Percentiles rank a stretch among this genome's conserved stretches.
Conservation (phyloP, 441 rosid genomes). For the Aquilaria agallochum region DNA sequence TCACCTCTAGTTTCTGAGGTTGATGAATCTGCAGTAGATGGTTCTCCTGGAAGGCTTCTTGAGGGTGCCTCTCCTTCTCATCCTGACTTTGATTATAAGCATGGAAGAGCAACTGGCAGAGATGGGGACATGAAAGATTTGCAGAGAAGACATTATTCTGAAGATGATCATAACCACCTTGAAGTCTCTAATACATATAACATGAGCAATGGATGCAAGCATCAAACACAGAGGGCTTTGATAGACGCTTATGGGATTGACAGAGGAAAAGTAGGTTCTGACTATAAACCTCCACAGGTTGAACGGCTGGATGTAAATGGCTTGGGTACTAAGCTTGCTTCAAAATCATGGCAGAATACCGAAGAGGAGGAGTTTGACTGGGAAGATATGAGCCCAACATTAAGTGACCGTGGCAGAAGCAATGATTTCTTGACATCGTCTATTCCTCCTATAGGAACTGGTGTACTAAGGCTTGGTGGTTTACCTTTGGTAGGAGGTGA, state of each 20-base stretch:
- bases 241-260: slow-evolving; percentile 96
- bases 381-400: slow-evolving; percentile 96
- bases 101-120: slow-evolving; percentile 38
- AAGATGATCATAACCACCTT: slow-evolving; percentile 30
- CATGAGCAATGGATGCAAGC: slow-evolving; percentile 54
- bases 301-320: slow-evolving; percentile 53
- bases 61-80: slow-evolving; percentile 65
- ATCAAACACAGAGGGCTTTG: slow-evolving; percentile 75
- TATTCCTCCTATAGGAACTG: slow-evolving; percentile 38
- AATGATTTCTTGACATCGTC: slow-evolving; percentile 49
- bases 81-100: slow-evolving; percentile 50
- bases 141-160: slow-evolving; percentile 48
- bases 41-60: slow-evolving; percentile 55
- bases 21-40: slow-evolving; percentile 45
- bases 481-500: slow-evolving; percentile 36
- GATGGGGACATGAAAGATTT: slow-evolving; percentile 55
- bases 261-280: slow-evolving; percentile 41
- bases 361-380: slow-evolving; percentile 99
- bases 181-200: slow-evolving; percentile 32
- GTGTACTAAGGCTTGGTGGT: slow-evolving; percentile 42
- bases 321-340: slow-evolving; percentile 38
- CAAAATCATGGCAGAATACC: slow-evolving; percentile 89
- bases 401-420: slow-evolving; percentile 51
- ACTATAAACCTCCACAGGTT: slow-evolving; percentile 37
- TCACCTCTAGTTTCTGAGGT: slow-evolving; percentile 36